Conservation (phyloP, 2,329 filamentous ascomycete genomes). For the Ustulina deusta region DNA sequence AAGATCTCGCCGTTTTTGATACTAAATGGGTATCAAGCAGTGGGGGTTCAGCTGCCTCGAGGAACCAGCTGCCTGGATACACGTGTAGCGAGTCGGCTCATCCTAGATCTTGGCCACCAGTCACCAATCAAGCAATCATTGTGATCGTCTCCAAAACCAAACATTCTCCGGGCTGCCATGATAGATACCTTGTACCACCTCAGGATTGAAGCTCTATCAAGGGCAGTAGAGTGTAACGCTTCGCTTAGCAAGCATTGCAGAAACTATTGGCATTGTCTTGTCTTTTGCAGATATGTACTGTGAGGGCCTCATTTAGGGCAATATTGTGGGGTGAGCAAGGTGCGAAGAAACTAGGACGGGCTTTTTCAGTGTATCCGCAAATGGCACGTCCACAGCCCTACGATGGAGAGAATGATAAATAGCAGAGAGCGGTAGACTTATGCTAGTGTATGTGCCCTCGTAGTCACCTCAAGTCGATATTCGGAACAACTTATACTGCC, state of each 20-base stretch:
- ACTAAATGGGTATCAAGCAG: neutral
- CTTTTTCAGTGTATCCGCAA: too few species aligned
- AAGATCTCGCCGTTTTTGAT: neutral
- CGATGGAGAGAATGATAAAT: too few species aligned
- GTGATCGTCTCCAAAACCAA: neutral
- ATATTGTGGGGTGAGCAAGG: neutral
- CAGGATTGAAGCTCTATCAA: neutral
- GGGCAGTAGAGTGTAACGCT: neutral
- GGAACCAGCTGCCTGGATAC: slow-evolving; percentile 2
- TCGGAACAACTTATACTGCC: neutral
- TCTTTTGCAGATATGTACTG: too few species aligned
- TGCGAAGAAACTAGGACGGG: neutral
- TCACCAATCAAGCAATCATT: neutral
- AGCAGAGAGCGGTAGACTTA: neutral
- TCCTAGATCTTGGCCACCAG: neutral
- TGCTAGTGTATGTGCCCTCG: neutral
- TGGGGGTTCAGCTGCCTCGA: neutral
- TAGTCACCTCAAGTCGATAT: neutral
- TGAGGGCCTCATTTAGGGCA: neutral
- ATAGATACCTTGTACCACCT: neutral
- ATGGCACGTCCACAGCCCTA: too few species aligned
- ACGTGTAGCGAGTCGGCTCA: neutral
- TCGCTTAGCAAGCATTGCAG: neutral
- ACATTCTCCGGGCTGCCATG: too few species aligned
- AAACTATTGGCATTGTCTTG: neutral